Evolutionary conservation across 2,329 filamentous ascomycete genomes (phyloP).

Genomic region (Pestalotiopsis fici): DNA sequence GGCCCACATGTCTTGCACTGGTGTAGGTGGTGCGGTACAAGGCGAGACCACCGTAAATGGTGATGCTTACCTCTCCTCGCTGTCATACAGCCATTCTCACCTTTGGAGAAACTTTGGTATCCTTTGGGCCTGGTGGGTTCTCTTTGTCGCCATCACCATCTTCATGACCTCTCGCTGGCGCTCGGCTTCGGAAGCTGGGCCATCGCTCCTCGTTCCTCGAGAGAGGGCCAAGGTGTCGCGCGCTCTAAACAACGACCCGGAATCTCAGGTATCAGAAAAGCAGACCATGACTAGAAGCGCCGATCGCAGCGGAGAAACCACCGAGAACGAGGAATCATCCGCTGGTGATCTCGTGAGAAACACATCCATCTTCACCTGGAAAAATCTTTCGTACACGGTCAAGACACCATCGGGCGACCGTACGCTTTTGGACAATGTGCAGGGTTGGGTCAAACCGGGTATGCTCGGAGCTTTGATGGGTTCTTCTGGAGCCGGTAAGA

Average conservation of each 20-base stretch:
- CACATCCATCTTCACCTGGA: slow-evolving; percentile 74
- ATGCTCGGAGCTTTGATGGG: slow-evolving; percentile 81
- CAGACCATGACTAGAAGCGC: background rate
- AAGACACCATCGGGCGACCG: slow-evolving; percentile 62
- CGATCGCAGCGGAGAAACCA: slow-evolving; percentile 12
- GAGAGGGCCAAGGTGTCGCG: slow-evolving; percentile 48
- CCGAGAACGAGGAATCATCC: slow-evolving; percentile 14
- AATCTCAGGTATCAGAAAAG: slow-evolving; percentile 35
- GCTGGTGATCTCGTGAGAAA: slow-evolving; percentile 55
- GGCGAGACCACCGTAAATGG: slow-evolving; percentile 54
- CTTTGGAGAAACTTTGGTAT: slow-evolving; percentile 65
- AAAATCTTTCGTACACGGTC: slow-evolving; percentile 70
- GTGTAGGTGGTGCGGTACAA: slow-evolving; percentile 53
- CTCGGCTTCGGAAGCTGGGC: slow-evolving; percentile 49
- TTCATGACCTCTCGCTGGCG: slow-evolving; percentile 59
- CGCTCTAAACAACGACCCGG: slow-evolving; percentile 45
- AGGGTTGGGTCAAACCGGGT: slow-evolving; percentile 82
- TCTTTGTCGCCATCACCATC: slow-evolving; percentile 61
- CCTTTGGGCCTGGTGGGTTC: slow-evolving; percentile 62
- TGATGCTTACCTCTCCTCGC: slow-evolving; percentile 56
- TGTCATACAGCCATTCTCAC: slow-evolving; percentile 53
- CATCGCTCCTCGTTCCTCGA: slow-evolving; percentile 61
- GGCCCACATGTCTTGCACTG: slow-evolving; percentile 53
- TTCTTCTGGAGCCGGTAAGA: slow-evolving; percentile 81
- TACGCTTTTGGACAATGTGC: slow-evolving; percentile 74